Base-by-base conservation (phyloP, 805 yeast genomes). In the Myxozyma mucilagina region DNA sequence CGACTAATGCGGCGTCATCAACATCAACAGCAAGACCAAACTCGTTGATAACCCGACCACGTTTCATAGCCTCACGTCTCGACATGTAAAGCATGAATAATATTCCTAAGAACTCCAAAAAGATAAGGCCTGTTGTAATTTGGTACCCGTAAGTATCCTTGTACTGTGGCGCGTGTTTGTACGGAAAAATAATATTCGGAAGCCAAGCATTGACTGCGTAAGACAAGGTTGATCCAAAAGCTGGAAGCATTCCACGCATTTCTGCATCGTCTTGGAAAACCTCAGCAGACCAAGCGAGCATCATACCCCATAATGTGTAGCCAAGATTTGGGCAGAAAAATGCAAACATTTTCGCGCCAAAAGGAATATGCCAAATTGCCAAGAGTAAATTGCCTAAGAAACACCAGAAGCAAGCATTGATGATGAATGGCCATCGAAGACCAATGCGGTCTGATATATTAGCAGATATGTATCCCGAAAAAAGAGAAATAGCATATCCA, bases 361-460 rank as follows among this genome's bases (percentile, higher is more conserved):
- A 69, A 1, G 79, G 76, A 56, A 76, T 74, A 59, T 75, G 61
- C 80, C 80, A 78, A n/a, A 77, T 78, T 1, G 77, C 78, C 44
- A 75, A 68, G n/a, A 77, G 74, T 8, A 76, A 69, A 65, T 74
- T 59, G 16, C 66, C 66, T 9, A 62, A 35, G 64, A 62, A 62
- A 34, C 59, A 53, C 63, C 58, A 59, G 20, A 47, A 34, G 42
- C 35, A 42, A 10, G 60, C 59, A 36, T 53, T 63, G 18, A 68
- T 60, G 24, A 72, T 71, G 18, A 71, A 47, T 6, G 72, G 67
- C 65, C 74, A 73, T 59, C 75, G 65, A 39, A 63, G 65, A 18
- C 72, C 70, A 54, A 69, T 63, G 34, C 66, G 67, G 59, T 73
- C 76, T 10, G 75, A 72, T 5, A 71, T 53, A 64, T 70, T 68